A percentile compares a stretch with the other conserved stretches of the same genome.
Conservation (phyloP, 768 basidiomycete genomes). For the Lactarius vividus region DNA sequence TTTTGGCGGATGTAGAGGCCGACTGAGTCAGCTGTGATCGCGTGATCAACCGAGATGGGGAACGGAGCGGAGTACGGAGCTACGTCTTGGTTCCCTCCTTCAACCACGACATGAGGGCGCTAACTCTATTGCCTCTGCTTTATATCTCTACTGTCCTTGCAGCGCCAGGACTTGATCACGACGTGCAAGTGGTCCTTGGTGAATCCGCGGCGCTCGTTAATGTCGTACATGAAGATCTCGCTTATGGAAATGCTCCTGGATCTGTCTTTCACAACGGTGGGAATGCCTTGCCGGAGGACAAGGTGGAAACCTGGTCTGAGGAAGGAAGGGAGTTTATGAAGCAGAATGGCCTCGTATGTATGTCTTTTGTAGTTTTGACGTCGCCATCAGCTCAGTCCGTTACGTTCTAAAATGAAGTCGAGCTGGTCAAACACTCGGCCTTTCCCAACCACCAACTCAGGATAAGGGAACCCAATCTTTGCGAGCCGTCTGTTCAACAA, state of each 20-base stretch:
- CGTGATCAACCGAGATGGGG: not conserved
- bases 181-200: constrained; percentile 46
- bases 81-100: not conserved
- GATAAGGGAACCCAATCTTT: constrained; percentile 44
- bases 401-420: constrained; percentile 33
- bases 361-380: constrained; percentile 30
- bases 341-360: constrained; percentile 71
- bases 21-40: not conserved
- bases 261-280: constrained; percentile 44
- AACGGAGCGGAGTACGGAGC: constrained; percentile 8
- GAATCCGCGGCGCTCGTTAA: constrained; percentile 30
- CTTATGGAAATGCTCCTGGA: constrained; percentile 25
- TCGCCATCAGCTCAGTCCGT: not conserved
- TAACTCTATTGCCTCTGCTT: constrained; percentile 37
- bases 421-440: constrained; percentile 40
- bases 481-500: constrained; percentile 51
- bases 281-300: constrained; percentile 44
- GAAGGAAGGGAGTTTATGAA: constrained; percentile 64
- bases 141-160: constrained; percentile 39
- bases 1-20: not conserved
- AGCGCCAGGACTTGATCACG: constrained; percentile 40
- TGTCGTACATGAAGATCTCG: constrained; percentile 18
- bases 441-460: constrained; percentile 40
- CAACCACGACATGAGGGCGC: constrained; percentile 40
- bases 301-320: constrained; percentile 56